Evolutionary conservation across 2,329 filamentous ascomycete species (phyloP).

Genomic region (Pseudocercospora fuligena): DNA sequence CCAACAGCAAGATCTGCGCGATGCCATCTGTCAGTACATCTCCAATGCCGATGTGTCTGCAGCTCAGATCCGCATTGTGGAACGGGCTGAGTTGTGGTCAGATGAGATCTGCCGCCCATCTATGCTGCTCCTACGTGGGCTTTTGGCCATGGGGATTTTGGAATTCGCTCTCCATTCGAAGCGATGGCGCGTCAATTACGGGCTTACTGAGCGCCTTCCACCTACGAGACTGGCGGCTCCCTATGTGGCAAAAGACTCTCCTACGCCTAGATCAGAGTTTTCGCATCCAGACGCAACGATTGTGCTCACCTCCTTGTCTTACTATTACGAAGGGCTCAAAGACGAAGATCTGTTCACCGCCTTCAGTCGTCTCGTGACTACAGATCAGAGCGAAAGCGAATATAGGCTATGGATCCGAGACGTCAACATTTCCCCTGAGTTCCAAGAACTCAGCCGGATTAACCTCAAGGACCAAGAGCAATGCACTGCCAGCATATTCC

Average conservation of each 20-base stretch:
- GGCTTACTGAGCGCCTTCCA: conserved; percentile 53
- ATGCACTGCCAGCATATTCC: conserved; percentile 34
- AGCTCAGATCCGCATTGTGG: conserved; percentile 18
- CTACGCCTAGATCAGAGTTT: conserved; percentile 67
- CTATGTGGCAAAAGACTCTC: conserved; percentile 68
- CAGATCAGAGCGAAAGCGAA: conserved; percentile 32
- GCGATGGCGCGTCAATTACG: conserved; percentile 69
- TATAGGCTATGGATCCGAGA: conserved; percentile 35
- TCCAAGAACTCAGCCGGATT: conserved; percentile 32
- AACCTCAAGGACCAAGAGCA: conserved; percentile 35
- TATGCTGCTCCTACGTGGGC: conserved; percentile 65
- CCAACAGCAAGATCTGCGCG: conserved; percentile 20
- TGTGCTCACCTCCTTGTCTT: conserved; percentile 66
- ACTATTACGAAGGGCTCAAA: conserved; percentile 67
- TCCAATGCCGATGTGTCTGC: conserved; percentile 20
- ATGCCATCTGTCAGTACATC: conserved; percentile 30
- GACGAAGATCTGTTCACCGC: conserved; percentile 50
- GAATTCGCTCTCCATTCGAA: conserved; percentile 64
- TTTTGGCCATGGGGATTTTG: conserved; percentile 65
- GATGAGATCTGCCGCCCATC: conserved; percentile 31
- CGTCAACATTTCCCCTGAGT: conserved; percentile 21
- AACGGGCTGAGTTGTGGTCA: conserved; percentile 27
- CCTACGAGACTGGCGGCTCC: conserved; percentile 63
- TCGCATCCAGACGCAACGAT: conserved; percentile 72
- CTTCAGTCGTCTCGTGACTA: conserved; percentile 30